Conservation (phyloP, 2,329 filamentous ascomycete species). For the Thermomyces lanuginosus region DNA sequence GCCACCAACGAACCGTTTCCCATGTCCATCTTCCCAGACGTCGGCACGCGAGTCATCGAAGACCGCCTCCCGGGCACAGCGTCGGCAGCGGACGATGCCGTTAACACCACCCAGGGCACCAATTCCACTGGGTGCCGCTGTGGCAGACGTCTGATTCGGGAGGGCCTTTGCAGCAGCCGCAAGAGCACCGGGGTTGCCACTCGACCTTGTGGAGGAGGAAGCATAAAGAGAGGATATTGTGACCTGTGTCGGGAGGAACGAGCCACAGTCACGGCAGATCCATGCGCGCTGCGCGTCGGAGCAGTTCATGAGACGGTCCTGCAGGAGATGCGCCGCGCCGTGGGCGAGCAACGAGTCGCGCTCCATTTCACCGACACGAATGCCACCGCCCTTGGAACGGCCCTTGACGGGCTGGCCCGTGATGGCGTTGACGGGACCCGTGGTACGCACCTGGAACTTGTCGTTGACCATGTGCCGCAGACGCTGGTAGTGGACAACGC, state of each 20-base stretch:
- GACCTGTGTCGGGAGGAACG: slow-evolving; percentile 68
- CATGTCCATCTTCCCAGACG: slow-evolving; percentile 79
- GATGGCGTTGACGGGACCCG: slow-evolving; percentile 73
- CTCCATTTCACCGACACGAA: slow-evolving; percentile 98
- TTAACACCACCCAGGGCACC: slow-evolving; percentile 45
- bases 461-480: slow-evolving; percentile 99
- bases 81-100: slow-evolving; percentile 59
- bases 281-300: slow-evolving; percentile 82
- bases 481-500: slow-evolving; percentile 95
- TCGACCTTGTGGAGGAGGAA: slow-evolving; percentile 10
- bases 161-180: slow-evolving; percentile 17
- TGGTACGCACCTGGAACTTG: slow-evolving; percentile 96
- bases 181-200: slow-evolving; percentile 12
- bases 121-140: slow-evolving; percentile 31
- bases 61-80: slow-evolving; percentile 52
- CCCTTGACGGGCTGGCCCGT: slow-evolving; percentile 97
- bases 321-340: slow-evolving; percentile 83
- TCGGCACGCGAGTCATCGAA: slow-evolving; percentile 51
- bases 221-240: slow-evolving; percentile 20
- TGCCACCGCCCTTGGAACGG: slow-evolving; percentile 88
- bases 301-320: slow-evolving; percentile 93
- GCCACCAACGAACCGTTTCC: slow-evolving; percentile 69
- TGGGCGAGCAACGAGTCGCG: slow-evolving; percentile 88
- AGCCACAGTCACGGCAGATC: slow-evolving; percentile 78
- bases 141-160: slow-evolving; percentile 14